phyloP scores from a whole-genome alignment of 208 protist genomes.

The Plasmodiophora brassicae region DNA sequence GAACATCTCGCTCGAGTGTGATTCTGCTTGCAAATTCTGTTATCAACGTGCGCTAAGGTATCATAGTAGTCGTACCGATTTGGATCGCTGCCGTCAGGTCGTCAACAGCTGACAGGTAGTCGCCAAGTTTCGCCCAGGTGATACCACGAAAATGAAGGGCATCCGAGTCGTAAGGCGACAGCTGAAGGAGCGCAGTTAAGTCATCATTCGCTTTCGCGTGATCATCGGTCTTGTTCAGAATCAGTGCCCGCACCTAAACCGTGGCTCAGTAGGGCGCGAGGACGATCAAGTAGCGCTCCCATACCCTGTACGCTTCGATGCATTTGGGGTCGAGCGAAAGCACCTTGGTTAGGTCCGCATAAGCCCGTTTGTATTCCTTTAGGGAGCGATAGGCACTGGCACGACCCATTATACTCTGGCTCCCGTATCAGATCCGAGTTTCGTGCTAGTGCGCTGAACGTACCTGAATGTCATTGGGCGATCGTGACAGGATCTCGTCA shows the following conservation, averaged over 20 bases:
- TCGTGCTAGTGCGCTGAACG: no score
- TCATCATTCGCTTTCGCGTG: background rate
- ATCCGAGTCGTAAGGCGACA: background rate
- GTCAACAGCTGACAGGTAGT: background rate
- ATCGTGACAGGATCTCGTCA: no score
- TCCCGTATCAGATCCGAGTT: no score
- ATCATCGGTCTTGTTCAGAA: background rate
- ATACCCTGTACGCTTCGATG: background rate
- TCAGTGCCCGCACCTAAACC: background rate
- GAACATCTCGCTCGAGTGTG: background rate
- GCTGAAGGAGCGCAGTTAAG: background rate
- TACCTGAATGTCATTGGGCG: no score
- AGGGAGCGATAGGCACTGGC: no score
- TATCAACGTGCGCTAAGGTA: background rate
- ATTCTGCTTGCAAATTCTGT: background rate
- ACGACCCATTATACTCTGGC: no score
- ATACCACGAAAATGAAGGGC: background rate
- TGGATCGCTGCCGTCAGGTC: background rate
- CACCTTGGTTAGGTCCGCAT: background rate
- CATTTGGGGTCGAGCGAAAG: background rate
- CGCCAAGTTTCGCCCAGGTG: background rate
- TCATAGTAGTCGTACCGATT: background rate
- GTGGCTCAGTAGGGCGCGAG: background rate
- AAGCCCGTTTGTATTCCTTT: background rate
- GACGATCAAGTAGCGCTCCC: background rate